Percentiles rank a stretch among this genome's conserved stretches.
phyloP scores from a whole-genome alignment of 176 grass and related monocot genomes.

The Canna indica region DNA sequence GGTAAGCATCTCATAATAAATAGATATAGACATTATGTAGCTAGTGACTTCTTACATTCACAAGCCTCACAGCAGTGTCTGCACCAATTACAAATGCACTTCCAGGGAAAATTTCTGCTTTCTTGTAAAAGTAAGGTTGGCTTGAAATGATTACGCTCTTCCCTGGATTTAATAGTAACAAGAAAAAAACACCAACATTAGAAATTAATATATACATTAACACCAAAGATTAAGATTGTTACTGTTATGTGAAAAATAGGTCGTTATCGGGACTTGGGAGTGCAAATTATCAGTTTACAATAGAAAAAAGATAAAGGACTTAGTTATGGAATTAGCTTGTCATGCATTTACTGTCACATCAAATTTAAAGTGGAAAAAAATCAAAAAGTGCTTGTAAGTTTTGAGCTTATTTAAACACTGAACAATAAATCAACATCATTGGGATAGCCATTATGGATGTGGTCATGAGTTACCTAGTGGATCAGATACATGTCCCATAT shows the following conservation, averaged over 20 bases:
- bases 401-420: too few species aligned
- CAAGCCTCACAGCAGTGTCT: constrained; percentile 81
- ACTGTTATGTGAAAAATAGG: neutral
- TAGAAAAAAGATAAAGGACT: too few species aligned
- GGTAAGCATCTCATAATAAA: constrained; percentile 4
- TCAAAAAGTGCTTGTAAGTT: too few species aligned
- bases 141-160: constrained; percentile 90
- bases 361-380: too few species aligned
- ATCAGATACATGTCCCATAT: too few species aligned
- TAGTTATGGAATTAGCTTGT: too few species aligned
- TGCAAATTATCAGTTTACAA: neutral
- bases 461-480: too few species aligned
- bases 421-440: too few species aligned
- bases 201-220: neutral
- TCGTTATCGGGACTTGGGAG: neutral
- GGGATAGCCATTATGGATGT: too few species aligned
- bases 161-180: constrained; percentile 30
- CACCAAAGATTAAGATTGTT: neutral
- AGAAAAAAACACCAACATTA: neutral
- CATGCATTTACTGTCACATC: too few species aligned
- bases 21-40: neutral
- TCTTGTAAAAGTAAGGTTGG: constrained; percentile 95
- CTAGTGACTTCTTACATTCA: constrained; percentile 58
- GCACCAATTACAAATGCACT: constrained; percentile 87
- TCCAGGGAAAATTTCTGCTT: constrained; percentile 81